Conservation (phyloP, 2,329 filamentous ascomycete genomes). For the Aspergillus ustus region DNA sequence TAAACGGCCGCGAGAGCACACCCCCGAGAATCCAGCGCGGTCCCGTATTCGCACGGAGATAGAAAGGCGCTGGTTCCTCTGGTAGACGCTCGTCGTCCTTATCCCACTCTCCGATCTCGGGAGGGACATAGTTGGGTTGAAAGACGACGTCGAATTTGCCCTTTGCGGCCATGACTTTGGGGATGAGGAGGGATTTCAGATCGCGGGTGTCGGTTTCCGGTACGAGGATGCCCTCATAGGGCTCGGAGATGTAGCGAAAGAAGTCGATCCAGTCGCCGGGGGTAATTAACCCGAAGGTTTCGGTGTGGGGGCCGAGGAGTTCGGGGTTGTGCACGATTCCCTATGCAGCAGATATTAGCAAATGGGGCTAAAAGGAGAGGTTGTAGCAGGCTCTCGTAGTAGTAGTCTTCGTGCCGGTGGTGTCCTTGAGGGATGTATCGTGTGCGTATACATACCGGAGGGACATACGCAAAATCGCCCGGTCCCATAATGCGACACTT, state of each 20-base stretch:
- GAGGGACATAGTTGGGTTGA: conserved; percentile 53
- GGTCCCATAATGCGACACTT: conserved; percentile 58
- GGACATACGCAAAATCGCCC: conserved; percentile 63
- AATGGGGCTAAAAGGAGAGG: no score
- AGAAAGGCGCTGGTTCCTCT: conserved; percentile 49
- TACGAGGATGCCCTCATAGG: conserved; percentile 55
- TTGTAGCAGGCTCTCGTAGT: background rate
- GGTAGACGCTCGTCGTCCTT: conserved; percentile 32
- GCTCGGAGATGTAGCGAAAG: conserved; percentile 62
- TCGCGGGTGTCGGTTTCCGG: conserved; percentile 60
- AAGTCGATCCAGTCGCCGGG: conserved; percentile 66
- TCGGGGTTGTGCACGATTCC: conserved; percentile 61
- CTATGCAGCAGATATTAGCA: conserved; percentile 31
- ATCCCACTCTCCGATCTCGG: conserved; percentile 40
- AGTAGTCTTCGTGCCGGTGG: background rate
- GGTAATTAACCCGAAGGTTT: conserved; percentile 59
- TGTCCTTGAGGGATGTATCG: background rate
- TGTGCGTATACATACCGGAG: conserved; percentile 50
- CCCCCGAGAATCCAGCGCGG: conserved; percentile 40
- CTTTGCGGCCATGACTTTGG: conserved; percentile 60
- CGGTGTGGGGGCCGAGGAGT: conserved; percentile 58
- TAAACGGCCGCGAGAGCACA: conserved; percentile 50
- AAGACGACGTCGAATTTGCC: conserved; percentile 62
- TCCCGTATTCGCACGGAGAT: conserved; percentile 54
- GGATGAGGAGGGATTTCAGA: conserved; percentile 55